Percentiles rank a stretch among this genome's conserved stretches.
Conservation (phyloP, 768 basidiomycete genomes). For the Tulasnella sp. region DNA sequence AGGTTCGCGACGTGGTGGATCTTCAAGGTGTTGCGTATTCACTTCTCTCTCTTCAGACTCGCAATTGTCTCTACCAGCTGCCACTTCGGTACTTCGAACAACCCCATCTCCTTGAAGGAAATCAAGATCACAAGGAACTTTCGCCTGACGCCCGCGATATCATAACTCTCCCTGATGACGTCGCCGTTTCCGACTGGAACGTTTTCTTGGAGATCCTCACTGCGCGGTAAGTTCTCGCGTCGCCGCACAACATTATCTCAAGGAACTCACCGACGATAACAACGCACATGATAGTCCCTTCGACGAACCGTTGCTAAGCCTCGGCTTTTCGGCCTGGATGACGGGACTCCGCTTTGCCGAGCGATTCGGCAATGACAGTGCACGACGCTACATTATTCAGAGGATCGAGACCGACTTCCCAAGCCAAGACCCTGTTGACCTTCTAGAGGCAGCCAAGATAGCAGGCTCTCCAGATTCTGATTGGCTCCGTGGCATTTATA, state of each 20-base stretch:
- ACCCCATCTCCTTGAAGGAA: neutral
- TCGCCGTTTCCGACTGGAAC: neutral
- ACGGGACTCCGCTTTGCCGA: neutral
- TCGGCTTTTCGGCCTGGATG: neutral
- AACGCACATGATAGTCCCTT: neutral
- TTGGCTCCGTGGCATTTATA: neutral
- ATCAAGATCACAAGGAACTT: neutral
- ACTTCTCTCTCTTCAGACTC: neutral
- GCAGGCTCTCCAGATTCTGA: neutral
- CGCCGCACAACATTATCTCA: neutral
- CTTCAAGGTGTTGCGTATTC: neutral
- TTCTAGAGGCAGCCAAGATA: neutral
- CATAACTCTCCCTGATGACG: neutral
- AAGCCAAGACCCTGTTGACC: neutral
- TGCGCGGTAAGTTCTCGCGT: neutral
- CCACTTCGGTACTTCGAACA: neutral
- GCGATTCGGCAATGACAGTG: neutral
- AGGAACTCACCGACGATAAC: neutral
- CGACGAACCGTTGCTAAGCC: neutral
- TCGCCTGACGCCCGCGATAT: neutral
- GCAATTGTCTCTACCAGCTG: neutral
- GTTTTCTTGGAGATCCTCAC: neutral
- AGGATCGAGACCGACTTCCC: neutral
- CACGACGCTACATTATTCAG: neutral
- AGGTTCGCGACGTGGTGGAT: neutral